Evolutionary conservation across 2,329 filamentous ascomycete genomes (phyloP).

Genomic region (Myriosclerotinia curreyana): DNA sequence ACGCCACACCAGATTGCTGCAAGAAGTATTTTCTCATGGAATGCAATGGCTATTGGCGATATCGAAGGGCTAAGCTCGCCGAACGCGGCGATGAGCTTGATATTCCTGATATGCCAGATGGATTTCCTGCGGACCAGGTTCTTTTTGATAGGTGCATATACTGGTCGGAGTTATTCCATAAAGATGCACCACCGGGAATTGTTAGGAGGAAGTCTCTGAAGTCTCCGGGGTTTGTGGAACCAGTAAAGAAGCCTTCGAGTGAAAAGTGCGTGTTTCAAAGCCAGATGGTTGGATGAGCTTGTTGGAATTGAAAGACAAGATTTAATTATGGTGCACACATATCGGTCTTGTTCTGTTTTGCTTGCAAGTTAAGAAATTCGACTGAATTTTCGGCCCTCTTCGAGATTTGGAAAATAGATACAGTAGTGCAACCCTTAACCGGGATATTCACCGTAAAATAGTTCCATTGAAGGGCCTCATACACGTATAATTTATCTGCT

Average conservation of each 20-base stretch:
- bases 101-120: neutral
- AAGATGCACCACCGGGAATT: neutral
- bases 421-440: too few relatives aligned
- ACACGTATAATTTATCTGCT: too few relatives aligned
- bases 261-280: conserved; percentile 4
- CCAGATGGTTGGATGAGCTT: neutral
- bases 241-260: neutral
- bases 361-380: too few relatives aligned
- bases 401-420: too few relatives aligned
- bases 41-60: neutral
- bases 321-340: neutral
- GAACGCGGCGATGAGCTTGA: too few relatives aligned
- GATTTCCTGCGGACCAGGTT: neutral
- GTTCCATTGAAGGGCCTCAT: too few relatives aligned
- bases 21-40: neutral
- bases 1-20: neutral
- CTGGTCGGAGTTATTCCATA: neutral
- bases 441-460: too few relatives aligned
- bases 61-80: neutral
- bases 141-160: neutral
- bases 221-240: neutral
- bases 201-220: neutral
- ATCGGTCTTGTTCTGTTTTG: too few relatives aligned
- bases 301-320: too few relatives aligned
- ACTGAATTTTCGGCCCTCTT: too few relatives aligned